These are phyloP conservation scores for Lophiostoma macrostomum DNA, from an alignment of 495 filamentous ascomycete species.

Conservation along the genomic window DNA sequence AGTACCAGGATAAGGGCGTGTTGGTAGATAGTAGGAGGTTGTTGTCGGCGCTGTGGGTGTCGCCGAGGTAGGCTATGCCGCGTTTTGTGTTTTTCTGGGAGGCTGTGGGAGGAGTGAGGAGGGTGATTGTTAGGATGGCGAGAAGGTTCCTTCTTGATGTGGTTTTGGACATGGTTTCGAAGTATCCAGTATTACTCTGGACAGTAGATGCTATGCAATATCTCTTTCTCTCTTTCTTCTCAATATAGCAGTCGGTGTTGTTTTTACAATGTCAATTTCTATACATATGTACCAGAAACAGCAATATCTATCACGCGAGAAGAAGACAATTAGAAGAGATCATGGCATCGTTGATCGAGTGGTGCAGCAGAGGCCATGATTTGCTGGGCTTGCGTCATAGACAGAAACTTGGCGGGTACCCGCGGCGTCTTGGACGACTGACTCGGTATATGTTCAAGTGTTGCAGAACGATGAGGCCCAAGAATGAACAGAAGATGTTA, in stretches of 20 bases:
- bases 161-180: not conserved
- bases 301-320: no score
- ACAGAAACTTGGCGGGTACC: slow-evolving; percentile 13
- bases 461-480: no score
- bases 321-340: not conserved
- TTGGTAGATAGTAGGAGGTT: slow-evolving; percentile 6
- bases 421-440: no score
- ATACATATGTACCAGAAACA: no score
- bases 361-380: no score
- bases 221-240: no score
- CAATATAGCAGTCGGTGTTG: no score
- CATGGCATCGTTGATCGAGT: slow-evolving; percentile 8
- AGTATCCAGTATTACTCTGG: not conserved
- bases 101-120: not conserved
- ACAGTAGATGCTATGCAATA: no score
- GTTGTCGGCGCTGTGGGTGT: slow-evolving; percentile 20
- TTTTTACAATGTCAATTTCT: no score
- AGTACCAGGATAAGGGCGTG: slow-evolving; percentile 25
- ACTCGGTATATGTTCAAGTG: no score
- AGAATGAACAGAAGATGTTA: no score
- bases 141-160: not conserved
- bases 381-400: slow-evolving; percentile 22
- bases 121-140: not conserved
- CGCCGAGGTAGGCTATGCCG: slow-evolving; percentile 21
- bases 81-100: slow-evolving; percentile 20